Conservation (phyloP, 345 rosid species). For the Brassica rapa region DNA sequence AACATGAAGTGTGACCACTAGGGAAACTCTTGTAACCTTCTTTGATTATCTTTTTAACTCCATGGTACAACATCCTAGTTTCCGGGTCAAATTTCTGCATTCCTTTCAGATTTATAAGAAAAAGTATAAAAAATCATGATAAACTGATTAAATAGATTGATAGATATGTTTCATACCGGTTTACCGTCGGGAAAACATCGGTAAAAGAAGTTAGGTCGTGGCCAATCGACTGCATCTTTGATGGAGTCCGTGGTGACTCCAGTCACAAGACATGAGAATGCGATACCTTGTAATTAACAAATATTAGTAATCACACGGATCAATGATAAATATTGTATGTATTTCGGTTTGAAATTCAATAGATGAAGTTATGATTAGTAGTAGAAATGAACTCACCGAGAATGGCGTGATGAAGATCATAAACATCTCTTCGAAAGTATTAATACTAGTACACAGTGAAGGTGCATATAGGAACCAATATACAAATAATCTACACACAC, state of each 20-base stretch:
- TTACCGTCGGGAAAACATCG: constrained; percentile 64
- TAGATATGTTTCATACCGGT: constrained; percentile 41
- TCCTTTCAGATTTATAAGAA: constrained; percentile 17
- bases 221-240: constrained; percentile 62
- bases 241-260: constrained; percentile 59
- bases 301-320: background rate
- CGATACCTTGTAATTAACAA: constrained; percentile 41
- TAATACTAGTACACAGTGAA: too few species aligned
- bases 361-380: too few species aligned
- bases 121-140: background rate
- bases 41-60: constrained; percentile 45
- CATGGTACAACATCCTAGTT: constrained; percentile 54
- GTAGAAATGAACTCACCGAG: too few species aligned
- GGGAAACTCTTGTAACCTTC: constrained; percentile 82
- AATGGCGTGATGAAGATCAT: too few species aligned
- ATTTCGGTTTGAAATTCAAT: background rate
- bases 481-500: too few species aligned
- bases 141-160: background rate
- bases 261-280: constrained; percentile 49
- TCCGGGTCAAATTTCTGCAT: constrained; percentile 49
- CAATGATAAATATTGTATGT: background rate
- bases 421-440: too few species aligned
- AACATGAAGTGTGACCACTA: constrained; percentile 68
- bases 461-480: too few species aligned
- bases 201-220: constrained; percentile 68